A percentile compares a stretch with the other conserved stretches of the same genome.
Evolutionary conservation across 176 grass and related monocot species (phyloP).

Genomic region (Triticum timopheevii): DNA sequence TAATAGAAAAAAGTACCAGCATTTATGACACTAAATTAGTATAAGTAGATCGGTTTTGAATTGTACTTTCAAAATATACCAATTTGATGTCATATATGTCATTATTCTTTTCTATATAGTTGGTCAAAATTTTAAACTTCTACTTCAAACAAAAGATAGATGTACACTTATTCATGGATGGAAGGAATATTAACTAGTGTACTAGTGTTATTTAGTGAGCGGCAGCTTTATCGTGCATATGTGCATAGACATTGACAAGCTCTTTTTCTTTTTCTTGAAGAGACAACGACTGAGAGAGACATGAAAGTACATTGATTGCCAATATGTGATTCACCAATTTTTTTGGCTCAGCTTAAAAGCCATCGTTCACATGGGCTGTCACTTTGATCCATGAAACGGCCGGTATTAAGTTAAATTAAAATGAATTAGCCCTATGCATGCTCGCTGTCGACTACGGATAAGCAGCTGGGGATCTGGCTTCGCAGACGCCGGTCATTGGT

Average conservation of each 20-base stretch:
- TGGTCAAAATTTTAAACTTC: no score
- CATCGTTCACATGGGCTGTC: not conserved
- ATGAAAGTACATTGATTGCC: not conserved
- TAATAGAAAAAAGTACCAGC: no score
- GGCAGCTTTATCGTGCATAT: not conserved
- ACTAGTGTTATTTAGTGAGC: not conserved
- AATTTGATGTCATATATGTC: no score
- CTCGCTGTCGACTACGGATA: conserved; percentile 14
- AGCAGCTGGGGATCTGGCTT: not conserved
- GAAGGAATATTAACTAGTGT: no score
- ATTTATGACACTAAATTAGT: no score
- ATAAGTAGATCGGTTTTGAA: no score
- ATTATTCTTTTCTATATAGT: no score
- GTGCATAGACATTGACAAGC: not conserved
- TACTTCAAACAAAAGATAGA: no score
- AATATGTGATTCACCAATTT: no score
- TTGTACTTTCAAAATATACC: no score
- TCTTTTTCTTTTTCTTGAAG: no score
- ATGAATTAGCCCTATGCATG: not conserved
- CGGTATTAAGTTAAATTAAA: not conserved
- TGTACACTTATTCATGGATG: no score
- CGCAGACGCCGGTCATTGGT: not conserved
- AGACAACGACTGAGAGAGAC: not conserved
- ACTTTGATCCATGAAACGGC: not conserved
- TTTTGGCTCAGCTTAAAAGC: not conserved